Evolutionary conservation across 306 rosid genomes (phyloP), one percentile per base, ranked within the genome.

Genomic region (Bauhinia variegata): DNA sequence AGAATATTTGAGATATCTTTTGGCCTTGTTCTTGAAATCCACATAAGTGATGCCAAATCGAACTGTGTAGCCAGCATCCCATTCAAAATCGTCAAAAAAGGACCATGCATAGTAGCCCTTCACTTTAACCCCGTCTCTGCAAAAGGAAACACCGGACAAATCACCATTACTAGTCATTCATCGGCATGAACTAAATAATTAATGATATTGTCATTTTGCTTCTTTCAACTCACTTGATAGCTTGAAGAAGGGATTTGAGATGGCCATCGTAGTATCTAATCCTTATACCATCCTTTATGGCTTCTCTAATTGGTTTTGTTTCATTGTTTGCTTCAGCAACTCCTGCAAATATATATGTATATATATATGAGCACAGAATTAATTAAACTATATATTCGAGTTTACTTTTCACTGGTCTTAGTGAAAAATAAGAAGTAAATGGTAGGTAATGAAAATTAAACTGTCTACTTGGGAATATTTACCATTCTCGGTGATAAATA

Each of bases 401-500:
- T n/a, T n/a, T n/a, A n/a, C n/a, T n/a, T n/a, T n/a, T n/a, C n/a
- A n/a, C n/a, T n/a, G n/a, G n/a, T n/a, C n/a, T 11, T 1, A 37
- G 48, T 10, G 37, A 11, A 42, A 47, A n/a, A n/a, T n/a, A 15
- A 3, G 18, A 57, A 12, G 18, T 19, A 17, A 1, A 53, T 5
- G 28, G 2, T 1, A 23, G 28, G 28, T 1, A 23, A 23, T 23
- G 28, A 23, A 23, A 23, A 23, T 23, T 23, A 23, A 23, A 23
- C 28, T 23, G 2, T 23, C n/a, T n/a, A n/a, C n/a, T 23, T 23
- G 2, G 28, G 28, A 23, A 57, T n/a, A n/a, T 1, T 47, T 77
- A 85, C 95, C 95, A 48, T 85, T 88, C 63, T 88, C 95, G 13
- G 87, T 88, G 15, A 88, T 63, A 75, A 71, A 74, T 33, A 88